These are phyloP conservation scores for Tylopilus vinaceipallidus DNA, from an alignment of 768 basidiomycete genomes.

Conservation along the genomic window DNA sequence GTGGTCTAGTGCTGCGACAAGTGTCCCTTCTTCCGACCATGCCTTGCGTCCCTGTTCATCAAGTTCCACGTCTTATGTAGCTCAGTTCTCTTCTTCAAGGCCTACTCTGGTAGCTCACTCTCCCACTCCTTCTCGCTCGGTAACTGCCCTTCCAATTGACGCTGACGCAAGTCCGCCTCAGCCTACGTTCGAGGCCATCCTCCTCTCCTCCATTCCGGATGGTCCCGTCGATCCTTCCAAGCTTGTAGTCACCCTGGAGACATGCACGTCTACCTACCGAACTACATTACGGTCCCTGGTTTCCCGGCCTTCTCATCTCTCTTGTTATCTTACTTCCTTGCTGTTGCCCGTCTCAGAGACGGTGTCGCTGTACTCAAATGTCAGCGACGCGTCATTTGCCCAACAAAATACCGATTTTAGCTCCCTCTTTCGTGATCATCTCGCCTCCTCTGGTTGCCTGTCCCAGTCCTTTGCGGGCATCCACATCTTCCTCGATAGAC, in stretches of 20 bases:
- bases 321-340: constrained; percentile 52
- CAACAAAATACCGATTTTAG: constrained; percentile 38
- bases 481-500: constrained; percentile 77
- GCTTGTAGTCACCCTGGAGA: constrained; percentile 71
- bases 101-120: constrained; percentile 20
- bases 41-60: constrained; percentile 33
- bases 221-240: constrained; percentile 52
- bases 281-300: constrained; percentile 66
- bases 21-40: constrained; percentile 24
- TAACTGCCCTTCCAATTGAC: constrained; percentile 50
- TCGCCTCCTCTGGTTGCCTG: constrained; percentile 57
- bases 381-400: constrained; percentile 35
- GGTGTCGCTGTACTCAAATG: constrained; percentile 55
- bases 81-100: constrained; percentile 39
- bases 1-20: constrained; percentile 19
- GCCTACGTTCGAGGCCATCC: constrained; percentile 63
- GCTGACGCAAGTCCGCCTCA: constrained; percentile 44
- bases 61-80: constrained; percentile 25
- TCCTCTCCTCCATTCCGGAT: constrained; percentile 57
- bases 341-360: constrained; percentile 43
- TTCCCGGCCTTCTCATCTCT: constrained; percentile 67
- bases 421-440: constrained; percentile 58
- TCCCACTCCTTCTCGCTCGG: constrained; percentile 40
- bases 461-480: constrained; percentile 45
- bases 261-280: constrained; percentile 61